A percentile compares a stretch with the other conserved stretches of the same genome.
Evolutionary conservation across 2,329 filamentous ascomycete species (phyloP).

Genomic region (Fusarium sp.): DNA sequence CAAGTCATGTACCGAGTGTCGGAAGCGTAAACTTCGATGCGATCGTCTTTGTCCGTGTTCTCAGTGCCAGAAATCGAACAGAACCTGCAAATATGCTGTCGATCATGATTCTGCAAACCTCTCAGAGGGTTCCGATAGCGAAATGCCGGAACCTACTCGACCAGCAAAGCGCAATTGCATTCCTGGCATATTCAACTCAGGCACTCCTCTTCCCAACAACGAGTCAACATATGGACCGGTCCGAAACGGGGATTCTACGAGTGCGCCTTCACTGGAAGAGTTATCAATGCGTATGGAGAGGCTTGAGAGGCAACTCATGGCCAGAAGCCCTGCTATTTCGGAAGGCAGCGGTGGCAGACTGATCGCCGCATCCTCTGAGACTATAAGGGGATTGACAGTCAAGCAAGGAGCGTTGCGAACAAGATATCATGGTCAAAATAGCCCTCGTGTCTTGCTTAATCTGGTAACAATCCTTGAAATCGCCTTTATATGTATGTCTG

Average conservation of each 20-base stretch:
- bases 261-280: conserved; percentile 57
- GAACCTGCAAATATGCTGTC: conserved; percentile 63
- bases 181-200: conserved; percentile 38
- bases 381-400: conserved; percentile 62
- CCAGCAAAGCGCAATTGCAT: conserved; percentile 54
- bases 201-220: conserved; percentile 36
- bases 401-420: conserved; percentile 60
- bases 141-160: conserved; percentile 48
- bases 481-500: neutral
- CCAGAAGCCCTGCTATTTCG: conserved; percentile 54
- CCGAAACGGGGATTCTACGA: conserved; percentile 49
- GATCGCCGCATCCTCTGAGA: conserved; percentile 54
- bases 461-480: conserved; percentile 53
- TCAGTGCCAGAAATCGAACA: conserved; percentile 68
- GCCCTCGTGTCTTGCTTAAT: conserved; percentile 64
- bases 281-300: conserved; percentile 62
- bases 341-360: conserved; percentile 49
- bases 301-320: conserved; percentile 62
- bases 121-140: conserved; percentile 62
- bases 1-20: conserved; percentile 67
- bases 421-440: conserved; percentile 65
- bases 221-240: conserved; percentile 41
- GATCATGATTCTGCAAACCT: conserved; percentile 59
- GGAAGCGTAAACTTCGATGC: conserved; percentile 68
- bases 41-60: conserved; percentile 67